Evolutionary conservation across 768 basidiomycete genomes (phyloP), one percentile per base, ranked within the genome.

Genomic region (Boletus rex-veris): DNA sequence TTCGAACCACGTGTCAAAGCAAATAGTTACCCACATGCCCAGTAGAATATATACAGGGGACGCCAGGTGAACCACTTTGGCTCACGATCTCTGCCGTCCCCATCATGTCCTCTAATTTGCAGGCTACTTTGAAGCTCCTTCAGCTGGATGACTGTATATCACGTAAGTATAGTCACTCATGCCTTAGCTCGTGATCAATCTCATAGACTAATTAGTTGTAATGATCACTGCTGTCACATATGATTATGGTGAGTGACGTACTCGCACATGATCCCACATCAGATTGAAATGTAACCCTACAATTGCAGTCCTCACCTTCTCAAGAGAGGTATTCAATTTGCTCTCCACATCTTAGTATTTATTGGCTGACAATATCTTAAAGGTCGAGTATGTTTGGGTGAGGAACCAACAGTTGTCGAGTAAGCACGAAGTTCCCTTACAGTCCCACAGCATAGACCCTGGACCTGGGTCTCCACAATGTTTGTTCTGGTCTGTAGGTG

Each of bases 301-400:
- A 18, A 30, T 24, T 33, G 12, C 35, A 58, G 57, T 48, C 26
- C 54, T 57, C n/a, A 58, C 31, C n/a, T 52, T 57, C 37, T 7
- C 57, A 5, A 28, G 14, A 9, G 54, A 58, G 46, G 54, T 57
- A 45, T 31, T 38, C 4, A 15, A 44, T 21, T 35, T 10, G 9
- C 19, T 19, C 4, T 14, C 5, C 0, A 1, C 1, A 15, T 30
- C 4, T n/a, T 5, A 3, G 9, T 5, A 4, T 15, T 15, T 5
- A 4, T 11, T 19, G 7, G 5, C 36, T 58, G 31, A 59, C 4
- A 7, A 21, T 26, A 12, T 15, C 9, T 40, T 8, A 26, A 48
- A 62, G 61, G 11, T 62, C 35, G 54, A 62, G 1, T 62, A 59
- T 33, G 30, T 62, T 33, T 62, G 61, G 60, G 61, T 62, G n/a